These are phyloP conservation scores for Acacia melanoxylon DNA, from an alignment of 306 rosid genomes.

Conservation along the genomic window DNA sequence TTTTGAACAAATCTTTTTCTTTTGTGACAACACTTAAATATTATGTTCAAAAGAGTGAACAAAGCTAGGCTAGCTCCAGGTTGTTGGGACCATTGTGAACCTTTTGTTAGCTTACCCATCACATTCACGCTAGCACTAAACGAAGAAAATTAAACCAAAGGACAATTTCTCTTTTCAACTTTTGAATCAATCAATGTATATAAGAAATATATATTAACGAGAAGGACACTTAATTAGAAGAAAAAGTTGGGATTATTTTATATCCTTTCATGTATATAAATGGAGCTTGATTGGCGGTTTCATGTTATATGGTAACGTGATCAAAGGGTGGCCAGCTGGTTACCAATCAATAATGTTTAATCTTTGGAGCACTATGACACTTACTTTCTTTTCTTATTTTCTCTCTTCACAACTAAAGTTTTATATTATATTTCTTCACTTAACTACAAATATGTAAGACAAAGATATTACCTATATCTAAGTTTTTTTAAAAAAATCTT, in stretches of 20 bases:
- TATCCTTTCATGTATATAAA: not conserved
- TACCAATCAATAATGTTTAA: not conserved
- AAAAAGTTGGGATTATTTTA: not conserved
- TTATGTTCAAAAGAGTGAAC: not conserved
- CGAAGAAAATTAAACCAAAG: not conserved
- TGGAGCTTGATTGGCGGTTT: not conserved
- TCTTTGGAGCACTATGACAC: not conserved
- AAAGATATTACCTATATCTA: not conserved
- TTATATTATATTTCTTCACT: not conserved
- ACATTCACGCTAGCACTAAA: not conserved
- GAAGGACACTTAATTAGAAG: not conserved
- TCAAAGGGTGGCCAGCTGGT: conserved; percentile 7
- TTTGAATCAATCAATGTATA: not conserved
- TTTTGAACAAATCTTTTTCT: not conserved
- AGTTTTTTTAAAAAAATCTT: not conserved
- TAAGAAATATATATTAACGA: not conserved
- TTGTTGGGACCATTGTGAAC: not conserved
- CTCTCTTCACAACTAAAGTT: not conserved
- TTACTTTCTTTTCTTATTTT: not conserved
- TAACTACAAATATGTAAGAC: not conserved
- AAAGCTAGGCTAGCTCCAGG: not conserved
- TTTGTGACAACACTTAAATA: not conserved
- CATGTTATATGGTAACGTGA: not conserved
- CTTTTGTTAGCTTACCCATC: not conserved
- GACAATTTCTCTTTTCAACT: not conserved